A percentile compares a stretch with the other conserved stretches of the same genome.
Conservation (phyloP, 2,329 filamentous ascomycete genomes). For the Dissoconium aciculare region DNA sequence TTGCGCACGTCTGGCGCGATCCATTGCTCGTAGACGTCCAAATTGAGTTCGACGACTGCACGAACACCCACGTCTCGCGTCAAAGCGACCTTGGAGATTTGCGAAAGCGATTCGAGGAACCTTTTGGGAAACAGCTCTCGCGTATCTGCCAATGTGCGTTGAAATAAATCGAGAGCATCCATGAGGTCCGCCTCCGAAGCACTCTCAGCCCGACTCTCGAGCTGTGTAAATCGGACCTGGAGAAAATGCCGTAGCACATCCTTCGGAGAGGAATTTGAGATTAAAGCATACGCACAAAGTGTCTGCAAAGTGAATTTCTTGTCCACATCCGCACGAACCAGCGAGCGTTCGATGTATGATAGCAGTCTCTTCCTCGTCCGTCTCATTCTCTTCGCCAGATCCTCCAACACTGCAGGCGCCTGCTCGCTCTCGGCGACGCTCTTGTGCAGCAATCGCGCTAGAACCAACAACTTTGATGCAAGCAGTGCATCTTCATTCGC, state of each 20-base stretch:
- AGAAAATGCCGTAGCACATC: constrained; percentile 72
- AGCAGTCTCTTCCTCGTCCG: constrained; percentile 50
- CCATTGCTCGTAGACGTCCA: constrained; percentile 68
- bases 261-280: constrained; percentile 61
- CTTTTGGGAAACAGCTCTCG: constrained; percentile 60
- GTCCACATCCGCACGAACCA: constrained; percentile 24
- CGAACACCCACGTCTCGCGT: constrained; percentile 56
- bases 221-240: constrained; percentile 52
- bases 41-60: constrained; percentile 51
- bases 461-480: constrained; percentile 51
- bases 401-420: constrained; percentile 42
- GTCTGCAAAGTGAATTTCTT: constrained; percentile 48
- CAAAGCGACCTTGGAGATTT: constrained; percentile 54
- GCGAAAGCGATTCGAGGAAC: constrained; percentile 52
- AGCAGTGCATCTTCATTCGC: constrained; percentile 37
- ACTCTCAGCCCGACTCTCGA: constrained; percentile 47
- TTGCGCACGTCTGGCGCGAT: constrained; percentile 68
- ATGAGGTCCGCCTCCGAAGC: constrained; percentile 34
- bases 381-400: constrained; percentile 48
- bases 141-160: constrained; percentile 61
- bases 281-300: constrained; percentile 67
- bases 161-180: constrained; percentile 55
- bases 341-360: constrained; percentile 44
- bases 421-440: constrained; percentile 44
- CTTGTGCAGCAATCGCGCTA: constrained; percentile 62